Base-by-base conservation (phyloP, 768 basidiomycete genomes). In the Crepidotus variabilis region DNA sequence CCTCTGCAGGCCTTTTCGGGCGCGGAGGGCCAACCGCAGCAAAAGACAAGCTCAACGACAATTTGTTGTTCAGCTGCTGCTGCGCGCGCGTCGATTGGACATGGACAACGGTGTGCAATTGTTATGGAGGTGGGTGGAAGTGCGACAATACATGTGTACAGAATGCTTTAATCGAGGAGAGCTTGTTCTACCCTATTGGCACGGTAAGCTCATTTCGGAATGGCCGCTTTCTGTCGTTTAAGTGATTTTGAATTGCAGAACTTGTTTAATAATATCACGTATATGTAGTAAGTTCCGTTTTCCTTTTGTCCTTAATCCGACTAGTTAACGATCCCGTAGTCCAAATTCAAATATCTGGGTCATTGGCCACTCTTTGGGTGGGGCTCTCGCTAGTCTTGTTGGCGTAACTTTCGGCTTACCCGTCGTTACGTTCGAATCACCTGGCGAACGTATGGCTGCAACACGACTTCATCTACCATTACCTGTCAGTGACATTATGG, bases 1-100 rank as follows among this genome's bases (percentile, higher is more conserved):
- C 95, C 0, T 91, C 91, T n/a, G 84, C 90, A 0, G 82, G 82
- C 2, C 50, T 85, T 9, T 80, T 92, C 51, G 83, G 90, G 1
- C 82, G 87, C 18, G 86, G 85, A 0, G 92, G 93, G 0, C 86
- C 87, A 13, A 98, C 96, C n/a, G 78, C 78, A 2, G 86, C 84
- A 75, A 96, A 94, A 66, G 96, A 98, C 76, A 95, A 90, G 71
- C 68, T 90, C 53, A 98, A 98, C 74, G 94, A 98, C 68, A 98
- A 95, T 62, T 69, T 97, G 6, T 71, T 98, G 56, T 96, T 96
- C 70, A 89, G 87, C 59, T 98, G 96, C 67, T 98, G 96, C 71
- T 98, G 96, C 69, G 96, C 96, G 0, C 75, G 84, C 16, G 81
- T 97, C 24, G 92, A 92, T 65, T 96, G 92, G 86, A 84, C 90